Percentiles rank a stretch among this genome's conserved stretches.
These are phyloP conservation scores for Eucalyptus microcorys DNA, from an alignment of 345 rosid genomes.

Conservation along the genomic window DNA sequence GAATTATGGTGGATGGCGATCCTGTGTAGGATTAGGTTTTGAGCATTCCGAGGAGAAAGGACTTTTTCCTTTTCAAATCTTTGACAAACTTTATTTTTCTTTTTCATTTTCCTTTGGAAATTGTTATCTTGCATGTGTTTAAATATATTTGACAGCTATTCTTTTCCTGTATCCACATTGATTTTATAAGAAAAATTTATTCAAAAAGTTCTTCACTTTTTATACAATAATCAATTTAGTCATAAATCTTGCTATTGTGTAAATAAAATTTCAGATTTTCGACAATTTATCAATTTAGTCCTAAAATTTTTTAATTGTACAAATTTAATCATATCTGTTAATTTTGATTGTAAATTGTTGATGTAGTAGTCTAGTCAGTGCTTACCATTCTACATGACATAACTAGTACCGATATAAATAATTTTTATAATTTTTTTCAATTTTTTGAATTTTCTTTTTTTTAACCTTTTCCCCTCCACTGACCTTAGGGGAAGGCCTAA, in stretches of 20 bases:
- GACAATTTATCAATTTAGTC: too few relatives aligned
- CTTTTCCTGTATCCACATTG: too few relatives aligned
- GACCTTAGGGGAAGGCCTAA: neutral
- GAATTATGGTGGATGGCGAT: neutral
- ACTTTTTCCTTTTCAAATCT: neutral
- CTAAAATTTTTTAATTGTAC: too few relatives aligned
- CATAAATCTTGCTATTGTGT: too few relatives aligned
- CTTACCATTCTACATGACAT: accelerated
- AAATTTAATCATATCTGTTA: too few relatives aligned
- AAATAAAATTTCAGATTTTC: too few relatives aligned
- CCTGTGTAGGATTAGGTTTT: neutral
- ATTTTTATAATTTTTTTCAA: too few relatives aligned
- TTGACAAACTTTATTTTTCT: neutral
- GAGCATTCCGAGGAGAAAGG: constrained; percentile 3
- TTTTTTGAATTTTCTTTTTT: too few relatives aligned
- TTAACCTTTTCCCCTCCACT: accelerated
- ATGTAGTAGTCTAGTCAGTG: accelerated
- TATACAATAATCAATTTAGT: too few relatives aligned
- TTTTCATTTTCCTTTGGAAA: neutral
- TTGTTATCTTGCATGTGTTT: neutral
- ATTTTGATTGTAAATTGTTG: accelerated
- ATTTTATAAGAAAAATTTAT: too few relatives aligned
- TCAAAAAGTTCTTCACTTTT: accelerated
- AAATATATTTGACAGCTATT: neutral
- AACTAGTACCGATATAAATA: accelerated